Conservation (phyloP, 2,329 filamentous ascomycete species). For the Exophiala bonariae region DNA sequence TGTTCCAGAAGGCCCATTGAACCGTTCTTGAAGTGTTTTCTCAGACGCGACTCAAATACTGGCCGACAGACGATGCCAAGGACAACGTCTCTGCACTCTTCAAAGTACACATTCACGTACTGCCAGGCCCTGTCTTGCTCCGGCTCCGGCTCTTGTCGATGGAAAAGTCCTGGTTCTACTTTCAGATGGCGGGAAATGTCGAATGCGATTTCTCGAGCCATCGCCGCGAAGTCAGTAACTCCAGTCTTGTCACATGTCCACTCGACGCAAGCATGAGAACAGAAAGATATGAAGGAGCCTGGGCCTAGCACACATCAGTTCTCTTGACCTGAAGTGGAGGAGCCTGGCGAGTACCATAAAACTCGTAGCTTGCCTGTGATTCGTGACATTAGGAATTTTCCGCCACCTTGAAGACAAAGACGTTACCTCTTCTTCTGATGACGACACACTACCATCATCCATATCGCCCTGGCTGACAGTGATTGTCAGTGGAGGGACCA, state of each 20-base stretch:
- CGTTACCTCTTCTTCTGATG: background rate
- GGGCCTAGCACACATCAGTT: too few species aligned
- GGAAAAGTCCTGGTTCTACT: background rate
- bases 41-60: constrained; percentile 4
- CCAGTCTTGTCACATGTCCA: background rate
- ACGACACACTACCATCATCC: background rate
- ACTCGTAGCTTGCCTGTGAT: background rate
- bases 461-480: background rate
- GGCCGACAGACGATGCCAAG: constrained; percentile 8
- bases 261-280: background rate
- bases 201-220: background rate
- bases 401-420: background rate
- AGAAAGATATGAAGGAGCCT: background rate
- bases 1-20: background rate
- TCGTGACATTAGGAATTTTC: background rate
- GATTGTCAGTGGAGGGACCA: background rate
- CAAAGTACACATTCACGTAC: constrained; percentile 4
- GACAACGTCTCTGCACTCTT: constrained; percentile 1
- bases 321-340: too few species aligned
- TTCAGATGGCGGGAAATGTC: background rate
- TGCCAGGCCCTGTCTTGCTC: background rate
- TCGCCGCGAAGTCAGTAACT: background rate
- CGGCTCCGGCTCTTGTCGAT: background rate
- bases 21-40: background rate
- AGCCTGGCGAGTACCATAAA: background rate